Conservation (phyloP, 1,284 basidiomycete genomes). For the Cutaneotrichosporon sp. region DNA sequence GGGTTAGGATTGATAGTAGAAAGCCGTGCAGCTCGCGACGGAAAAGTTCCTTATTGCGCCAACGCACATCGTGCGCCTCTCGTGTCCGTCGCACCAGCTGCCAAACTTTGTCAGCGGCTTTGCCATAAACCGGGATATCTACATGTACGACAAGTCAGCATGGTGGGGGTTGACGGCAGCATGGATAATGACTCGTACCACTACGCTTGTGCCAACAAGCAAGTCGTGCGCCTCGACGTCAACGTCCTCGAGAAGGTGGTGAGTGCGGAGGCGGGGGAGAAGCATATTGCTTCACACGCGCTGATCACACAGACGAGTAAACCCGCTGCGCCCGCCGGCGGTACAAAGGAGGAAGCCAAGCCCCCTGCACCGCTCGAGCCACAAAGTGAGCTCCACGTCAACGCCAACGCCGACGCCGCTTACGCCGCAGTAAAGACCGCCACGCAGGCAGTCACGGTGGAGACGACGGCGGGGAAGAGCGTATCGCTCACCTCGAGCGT, state of each 20-base stretch:
- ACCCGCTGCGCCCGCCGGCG: background rate
- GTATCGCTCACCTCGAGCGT: background rate
- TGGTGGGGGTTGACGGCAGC: constrained; percentile 15
- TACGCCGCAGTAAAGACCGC: constrained; percentile 1
- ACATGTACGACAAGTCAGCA: constrained; percentile 23
- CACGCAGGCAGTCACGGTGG: background rate
- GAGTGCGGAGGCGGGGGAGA: too few species aligned
- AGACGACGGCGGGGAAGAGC: background rate
- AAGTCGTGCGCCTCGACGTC: constrained; percentile 36
- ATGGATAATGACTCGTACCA: constrained; percentile 42
- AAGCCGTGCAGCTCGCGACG: constrained; percentile 31
- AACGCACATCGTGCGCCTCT: constrained; percentile 34
- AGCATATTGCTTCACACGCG: too few species aligned
- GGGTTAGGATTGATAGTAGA: constrained; percentile 20
- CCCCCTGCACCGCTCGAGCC: too few species aligned
- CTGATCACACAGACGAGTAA: background rate
- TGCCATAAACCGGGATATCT: constrained; percentile 19
- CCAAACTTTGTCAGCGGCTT: constrained; percentile 32
- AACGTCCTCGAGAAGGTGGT: constrained; percentile 36
- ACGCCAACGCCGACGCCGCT: too few species aligned
- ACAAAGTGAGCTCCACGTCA: too few species aligned
- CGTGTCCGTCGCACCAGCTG: constrained; percentile 19
- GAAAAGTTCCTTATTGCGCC: constrained; percentile 33
- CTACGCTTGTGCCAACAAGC: constrained; percentile 43
- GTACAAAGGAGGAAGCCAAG: background rate